These are phyloP conservation scores for Fulvia fulva DNA, from an alignment of 2,329 filamentous ascomycete genomes.

Conservation along the genomic window DNA sequence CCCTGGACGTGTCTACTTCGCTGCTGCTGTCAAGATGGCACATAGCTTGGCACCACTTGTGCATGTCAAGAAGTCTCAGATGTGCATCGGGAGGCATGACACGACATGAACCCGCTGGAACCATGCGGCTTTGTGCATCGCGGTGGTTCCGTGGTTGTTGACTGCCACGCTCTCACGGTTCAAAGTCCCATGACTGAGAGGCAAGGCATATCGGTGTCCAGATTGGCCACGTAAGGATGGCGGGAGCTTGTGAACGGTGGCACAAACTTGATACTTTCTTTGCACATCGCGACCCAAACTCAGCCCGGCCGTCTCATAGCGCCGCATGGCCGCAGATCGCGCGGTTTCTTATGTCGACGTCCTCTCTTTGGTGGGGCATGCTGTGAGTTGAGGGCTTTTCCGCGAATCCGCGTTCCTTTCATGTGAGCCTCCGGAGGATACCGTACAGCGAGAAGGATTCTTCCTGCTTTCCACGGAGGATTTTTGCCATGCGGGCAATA, in stretches of 20 bases:
- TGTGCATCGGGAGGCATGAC: neutral
- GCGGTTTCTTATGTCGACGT: conserved; percentile 33
- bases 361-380: conserved; percentile 25
- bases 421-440: neutral
- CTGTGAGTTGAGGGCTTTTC: conserved; percentile 3
- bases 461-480: neutral
- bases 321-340: conserved; percentile 29
- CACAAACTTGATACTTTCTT: conserved; percentile 8
- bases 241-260: conserved; percentile 1
- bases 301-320: conserved; percentile 24
- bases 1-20: neutral
- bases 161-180: conserved; percentile 3
- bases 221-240: neutral
- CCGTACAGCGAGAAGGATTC: neutral
- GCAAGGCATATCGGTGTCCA: neutral
- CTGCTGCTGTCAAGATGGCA: neutral
- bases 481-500: neutral
- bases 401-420: neutral
- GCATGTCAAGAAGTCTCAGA: neutral
- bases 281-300: conserved; percentile 15
- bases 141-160: conserved; percentile 4
- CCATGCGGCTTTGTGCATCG: conserved; percentile 6
- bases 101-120: conserved; percentile 2
- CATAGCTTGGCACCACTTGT: neutral
- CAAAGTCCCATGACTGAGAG: neutral